Percentiles rank a stretch among this genome's conserved stretches.
Evolutionary conservation across 805 yeast species (phyloP).

Genomic region (Cyberlindnera misumaiensis): DNA sequence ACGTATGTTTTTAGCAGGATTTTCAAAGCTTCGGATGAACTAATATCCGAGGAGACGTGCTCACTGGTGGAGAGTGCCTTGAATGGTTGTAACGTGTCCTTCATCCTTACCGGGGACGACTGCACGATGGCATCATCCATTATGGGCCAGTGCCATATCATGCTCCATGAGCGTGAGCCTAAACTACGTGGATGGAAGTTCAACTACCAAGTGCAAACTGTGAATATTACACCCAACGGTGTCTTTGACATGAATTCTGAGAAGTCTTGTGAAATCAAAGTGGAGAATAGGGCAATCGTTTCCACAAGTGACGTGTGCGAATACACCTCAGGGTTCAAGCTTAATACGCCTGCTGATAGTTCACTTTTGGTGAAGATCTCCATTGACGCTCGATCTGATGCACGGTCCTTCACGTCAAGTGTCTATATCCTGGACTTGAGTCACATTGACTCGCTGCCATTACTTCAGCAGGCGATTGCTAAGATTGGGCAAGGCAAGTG

Average conservation of each 20-base stretch:
- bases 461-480: conserved; percentile 6
- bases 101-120: conserved; percentile 6
- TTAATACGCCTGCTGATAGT: not conserved
- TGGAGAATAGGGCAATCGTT: conserved; percentile 11
- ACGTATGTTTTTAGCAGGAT: conserved; percentile 6
- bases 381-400: conserved; percentile 4
- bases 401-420: conserved; percentile 8
- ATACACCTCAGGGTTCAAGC: not conserved
- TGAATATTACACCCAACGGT: conserved; percentile 10
- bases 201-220: conserved; percentile 5
- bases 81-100: conserved; percentile 12
- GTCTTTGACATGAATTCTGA: conserved; percentile 7
- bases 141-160: not conserved
- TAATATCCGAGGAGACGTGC: conserved; percentile 4
- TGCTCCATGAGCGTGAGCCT: not conserved
- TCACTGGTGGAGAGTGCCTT: conserved; percentile 6
- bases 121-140: not conserved
- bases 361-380: conserved; percentile 10
- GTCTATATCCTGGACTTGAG: conserved; percentile 10
- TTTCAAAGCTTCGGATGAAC: conserved; percentile 2
- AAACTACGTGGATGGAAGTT: conserved; percentile 13
- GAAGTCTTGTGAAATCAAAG: conserved; percentile 4
- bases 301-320: conserved; percentile 1
- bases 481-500: conserved; percentile 10
- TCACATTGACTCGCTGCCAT: conserved; percentile 8